phyloP scores from a whole-genome alignment of 306 rosid species.

The Pyrus pyrifolia region DNA sequence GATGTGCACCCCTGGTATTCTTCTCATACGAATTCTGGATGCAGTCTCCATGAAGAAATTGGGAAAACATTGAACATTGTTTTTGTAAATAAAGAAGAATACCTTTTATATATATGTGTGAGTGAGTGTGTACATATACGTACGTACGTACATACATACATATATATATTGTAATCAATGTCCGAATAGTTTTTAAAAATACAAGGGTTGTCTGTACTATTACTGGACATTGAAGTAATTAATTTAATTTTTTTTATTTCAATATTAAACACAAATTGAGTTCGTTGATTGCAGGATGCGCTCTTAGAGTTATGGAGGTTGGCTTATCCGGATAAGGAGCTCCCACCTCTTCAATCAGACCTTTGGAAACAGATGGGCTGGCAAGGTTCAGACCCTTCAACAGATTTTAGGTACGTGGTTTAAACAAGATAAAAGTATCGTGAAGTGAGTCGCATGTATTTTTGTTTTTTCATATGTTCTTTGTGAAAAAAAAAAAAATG shows the following conservation, averaged over 20 bases:
- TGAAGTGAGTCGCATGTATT: background rate
- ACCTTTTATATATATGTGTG: background rate
- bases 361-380: constrained; percentile 99
- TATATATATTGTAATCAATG: background rate
- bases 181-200: background rate
- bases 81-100: background rate
- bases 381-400: constrained; percentile 97
- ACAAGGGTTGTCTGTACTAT: background rate
- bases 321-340: constrained; percentile 80
- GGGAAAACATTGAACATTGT: background rate
- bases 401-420: constrained; percentile 79
- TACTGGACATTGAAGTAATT: background rate
- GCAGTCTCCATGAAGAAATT: background rate
- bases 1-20: background rate
- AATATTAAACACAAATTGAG: background rate
- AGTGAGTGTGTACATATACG: too few relatives aligned
- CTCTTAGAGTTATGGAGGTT: constrained; percentile 72
- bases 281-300: constrained; percentile 56
- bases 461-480: constrained; percentile 2
- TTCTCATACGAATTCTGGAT: background rate
- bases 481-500: background rate
- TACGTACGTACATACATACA: too few relatives aligned
- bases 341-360: constrained; percentile 79
- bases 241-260: background rate
- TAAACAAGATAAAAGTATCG: background rate